phyloP scores from a whole-genome alignment of 176 grass and related monocot species.

The Cenchrus fungigraminus region DNA sequence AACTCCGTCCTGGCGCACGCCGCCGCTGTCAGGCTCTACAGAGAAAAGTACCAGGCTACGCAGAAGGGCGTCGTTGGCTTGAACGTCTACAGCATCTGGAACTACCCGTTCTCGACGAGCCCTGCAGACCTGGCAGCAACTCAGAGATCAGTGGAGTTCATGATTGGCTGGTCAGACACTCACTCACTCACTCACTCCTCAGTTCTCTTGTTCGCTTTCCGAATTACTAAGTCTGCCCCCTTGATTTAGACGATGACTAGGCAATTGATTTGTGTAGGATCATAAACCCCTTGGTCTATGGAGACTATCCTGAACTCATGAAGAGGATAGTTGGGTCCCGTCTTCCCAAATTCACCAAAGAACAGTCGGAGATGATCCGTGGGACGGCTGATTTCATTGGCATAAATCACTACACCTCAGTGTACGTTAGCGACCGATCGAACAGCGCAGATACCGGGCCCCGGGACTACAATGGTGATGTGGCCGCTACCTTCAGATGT shows the following conservation, averaged over 20 bases:
- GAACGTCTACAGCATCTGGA: slow-evolving; percentile 79
- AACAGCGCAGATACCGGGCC: background rate
- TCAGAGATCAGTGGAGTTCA: slow-evolving; percentile 66
- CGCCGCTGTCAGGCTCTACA: slow-evolving; percentile 61
- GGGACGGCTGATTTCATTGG: slow-evolving; percentile 76
- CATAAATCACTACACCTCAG: slow-evolving; percentile 77
- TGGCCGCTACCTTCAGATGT: slow-evolving; percentile 60
- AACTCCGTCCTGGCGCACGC: slow-evolving; percentile 69
- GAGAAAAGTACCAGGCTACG: slow-evolving; percentile 65
- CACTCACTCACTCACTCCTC: background rate
- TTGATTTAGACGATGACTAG: background rate
- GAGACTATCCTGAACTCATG: slow-evolving; percentile 83
- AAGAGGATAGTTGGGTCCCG: slow-evolving; percentile 56
- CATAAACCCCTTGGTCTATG: slow-evolving; percentile 68
- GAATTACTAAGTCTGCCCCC: background rate
- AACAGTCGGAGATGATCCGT: slow-evolving; percentile 62
- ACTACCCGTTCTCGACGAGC: slow-evolving; percentile 54
- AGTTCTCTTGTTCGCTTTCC: background rate
- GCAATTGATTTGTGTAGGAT: slow-evolving; percentile 39
- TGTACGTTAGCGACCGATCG: slow-evolving; percentile 58
- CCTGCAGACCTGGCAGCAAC: slow-evolving; percentile 54
- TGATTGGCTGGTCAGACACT: slow-evolving; percentile 61
- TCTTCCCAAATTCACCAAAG: slow-evolving; percentile 65
- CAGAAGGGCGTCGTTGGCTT: slow-evolving; percentile 72
- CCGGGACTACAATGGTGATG: slow-evolving; percentile 59